Percentiles rank a stretch among this genome's conserved stretches.
phyloP scores from a whole-genome alignment of 805 yeast species.

The Saccharomycopsis sp. region DNA sequence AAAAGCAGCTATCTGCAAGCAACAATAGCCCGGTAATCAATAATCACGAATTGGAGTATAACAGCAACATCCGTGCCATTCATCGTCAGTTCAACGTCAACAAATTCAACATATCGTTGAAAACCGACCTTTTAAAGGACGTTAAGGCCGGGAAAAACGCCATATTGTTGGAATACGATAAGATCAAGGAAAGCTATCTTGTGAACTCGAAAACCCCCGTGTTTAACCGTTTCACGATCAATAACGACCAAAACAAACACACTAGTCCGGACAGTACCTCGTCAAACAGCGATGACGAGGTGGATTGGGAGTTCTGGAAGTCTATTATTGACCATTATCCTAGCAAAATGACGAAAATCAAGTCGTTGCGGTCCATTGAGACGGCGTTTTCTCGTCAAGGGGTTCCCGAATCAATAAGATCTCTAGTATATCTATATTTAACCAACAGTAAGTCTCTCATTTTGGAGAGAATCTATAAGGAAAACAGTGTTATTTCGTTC shows the following conservation, averaged over 20 bases:
- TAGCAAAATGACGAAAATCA: conserved; percentile 15
- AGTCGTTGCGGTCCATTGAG: conserved; percentile 13
- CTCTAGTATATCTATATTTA: conserved; percentile 14
- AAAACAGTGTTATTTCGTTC: conserved; percentile 14
- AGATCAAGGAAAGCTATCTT: conserved; percentile 8
- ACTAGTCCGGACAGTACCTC: not conserved
- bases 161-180: conserved; percentile 11
- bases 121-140: conserved; percentile 19
- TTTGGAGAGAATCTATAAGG: conserved; percentile 18
- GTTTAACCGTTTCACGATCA: conserved; percentile 9
- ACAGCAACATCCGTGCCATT: conserved; percentile 13
- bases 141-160: conserved; percentile 15
- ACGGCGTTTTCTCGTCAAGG: conserved; percentile 11
- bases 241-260: not conserved
- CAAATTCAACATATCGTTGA: conserved; percentile 19
- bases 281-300: not conserved
- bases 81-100: conserved; percentile 20
- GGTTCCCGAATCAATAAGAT: conserved; percentile 10
- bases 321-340: conserved; percentile 19
- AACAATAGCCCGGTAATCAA: not conserved
- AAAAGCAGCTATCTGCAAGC: not conserved
- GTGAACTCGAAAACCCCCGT: conserved; percentile 14
- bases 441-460: conserved; percentile 17
- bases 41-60: conserved; percentile 11
- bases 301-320: conserved; percentile 21